These are phyloP conservation scores for Gynandropsis gynandra DNA, from an alignment of 345 rosid species.

Conservation along the genomic window DNA sequence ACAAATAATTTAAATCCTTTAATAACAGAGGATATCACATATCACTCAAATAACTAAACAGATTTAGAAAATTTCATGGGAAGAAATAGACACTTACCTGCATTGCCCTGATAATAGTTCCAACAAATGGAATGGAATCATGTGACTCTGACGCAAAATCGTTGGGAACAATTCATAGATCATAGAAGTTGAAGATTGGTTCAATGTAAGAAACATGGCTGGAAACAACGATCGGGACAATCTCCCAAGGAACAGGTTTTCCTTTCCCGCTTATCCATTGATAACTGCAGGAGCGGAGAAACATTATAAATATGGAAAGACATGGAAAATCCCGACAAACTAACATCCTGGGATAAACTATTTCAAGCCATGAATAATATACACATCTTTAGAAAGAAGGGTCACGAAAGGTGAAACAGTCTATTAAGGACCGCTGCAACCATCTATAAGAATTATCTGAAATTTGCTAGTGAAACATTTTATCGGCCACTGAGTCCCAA, in stretches of 20 bases:
- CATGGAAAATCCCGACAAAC: not conserved
- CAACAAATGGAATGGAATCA: slow-evolving; percentile 85
- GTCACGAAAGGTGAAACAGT: not conserved
- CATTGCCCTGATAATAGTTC: slow-evolving; percentile 98
- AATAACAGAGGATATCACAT: too few species aligned
- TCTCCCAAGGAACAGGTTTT: slow-evolving; percentile 74
- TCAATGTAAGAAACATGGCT: slow-evolving; percentile 89
- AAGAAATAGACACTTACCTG: slow-evolving; percentile 40
- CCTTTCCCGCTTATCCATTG: slow-evolving; percentile 95
- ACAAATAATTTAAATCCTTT: slow-evolving; percentile 36
- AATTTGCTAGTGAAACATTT: not conserved
- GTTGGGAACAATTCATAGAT: slow-evolving; percentile 87
- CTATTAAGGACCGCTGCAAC: too few species aligned
- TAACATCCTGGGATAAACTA: slow-evolving; percentile 2
- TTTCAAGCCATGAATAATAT: not conserved
- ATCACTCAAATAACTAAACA: not conserved
- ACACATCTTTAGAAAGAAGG: not conserved
- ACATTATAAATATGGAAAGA: not conserved
- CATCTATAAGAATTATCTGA: too few species aligned
- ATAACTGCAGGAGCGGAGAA: slow-evolving; percentile 42
- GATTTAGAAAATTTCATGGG: not conserved
- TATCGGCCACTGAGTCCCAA: too few species aligned
- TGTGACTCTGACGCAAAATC: slow-evolving; percentile 86
- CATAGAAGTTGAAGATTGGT: slow-evolving; percentile 90
- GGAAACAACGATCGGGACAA: slow-evolving; percentile 87